These are phyloP conservation scores for Candida maltosa DNA, from an alignment of 805 yeast genomes.

Conservation along the genomic window DNA sequence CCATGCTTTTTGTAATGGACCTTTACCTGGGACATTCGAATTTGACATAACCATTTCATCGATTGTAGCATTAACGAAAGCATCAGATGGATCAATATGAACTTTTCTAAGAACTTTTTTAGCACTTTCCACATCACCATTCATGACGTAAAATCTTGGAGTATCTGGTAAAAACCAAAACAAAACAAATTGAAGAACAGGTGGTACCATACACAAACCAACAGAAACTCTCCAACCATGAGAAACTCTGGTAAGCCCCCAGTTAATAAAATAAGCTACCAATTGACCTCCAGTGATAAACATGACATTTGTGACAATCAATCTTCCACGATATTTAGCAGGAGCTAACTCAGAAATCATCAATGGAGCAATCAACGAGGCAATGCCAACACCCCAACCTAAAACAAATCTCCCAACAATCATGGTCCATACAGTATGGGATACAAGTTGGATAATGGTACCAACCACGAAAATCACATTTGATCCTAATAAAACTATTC, in stretches of 20 bases:
- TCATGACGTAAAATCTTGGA: constrained; percentile 83
- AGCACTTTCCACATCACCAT: constrained; percentile 65
- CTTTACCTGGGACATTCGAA: constrained; percentile 38
- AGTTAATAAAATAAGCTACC: constrained; percentile 90
- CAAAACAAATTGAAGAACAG: constrained; percentile 69
- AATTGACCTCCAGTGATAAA: constrained; percentile 95
- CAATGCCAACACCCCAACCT: constrained; percentile 97
- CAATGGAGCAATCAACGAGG: constrained; percentile 90
- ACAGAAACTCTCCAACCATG: constrained; percentile 94
- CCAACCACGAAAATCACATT: constrained; percentile 82
- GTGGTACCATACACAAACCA: constrained; percentile 87
- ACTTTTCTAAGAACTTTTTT: constrained; percentile 59
- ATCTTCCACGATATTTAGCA: constrained; percentile 82
- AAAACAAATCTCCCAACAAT: constrained; percentile 84
- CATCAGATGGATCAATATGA: constrained; percentile 61
- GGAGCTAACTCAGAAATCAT: constrained; percentile 94
- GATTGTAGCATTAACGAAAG: constrained; percentile 62
- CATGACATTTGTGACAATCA: constrained; percentile 82
- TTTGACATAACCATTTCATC: constrained; percentile 54
- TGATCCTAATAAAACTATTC: constrained; percentile 77
- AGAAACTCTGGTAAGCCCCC: constrained; percentile 67
- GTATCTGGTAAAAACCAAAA: constrained; percentile 92
- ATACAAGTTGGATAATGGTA: constrained; percentile 77
- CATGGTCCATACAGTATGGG: constrained; percentile 87
- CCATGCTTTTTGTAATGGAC: constrained; percentile 48